Evolutionary conservation across 352 stramenopile genomes (phyloP), one percentile per base, ranked within the genome.

Genomic region (Phytophthora fragariaefolia): DNA sequence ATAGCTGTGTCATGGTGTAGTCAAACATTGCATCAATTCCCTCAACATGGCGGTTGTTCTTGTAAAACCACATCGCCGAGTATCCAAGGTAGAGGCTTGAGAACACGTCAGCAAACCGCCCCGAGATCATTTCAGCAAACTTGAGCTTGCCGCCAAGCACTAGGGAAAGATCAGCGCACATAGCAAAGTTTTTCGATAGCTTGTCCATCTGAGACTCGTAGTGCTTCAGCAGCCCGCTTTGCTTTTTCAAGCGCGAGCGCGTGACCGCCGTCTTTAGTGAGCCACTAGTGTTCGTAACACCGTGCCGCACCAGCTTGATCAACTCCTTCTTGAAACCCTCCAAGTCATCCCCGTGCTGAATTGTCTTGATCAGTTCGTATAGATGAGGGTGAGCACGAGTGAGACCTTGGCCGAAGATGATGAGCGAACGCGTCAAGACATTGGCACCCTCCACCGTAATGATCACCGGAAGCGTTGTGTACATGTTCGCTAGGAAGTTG

Each of bases 401-500:
- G 45, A 99, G 88, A 65, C 97, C 97, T 80, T 99, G 97, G 40
- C 97, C 97, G 77, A 99, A 99, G 74, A 99, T 99, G 74, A 99
- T 98, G 56, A 98, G 93, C 23, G 93, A 98, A 8, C 97, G 88
- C 57, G 97, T 99, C 65, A 99, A 86, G 62, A 98, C 99, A 81
- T 99, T 99, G 34, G 97, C 97, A 49, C 97, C 97, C 69, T 99
- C 97, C 32, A 99, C 96, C 18, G 97, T 99, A 72, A 99, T 99
- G 24, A 95, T 95, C 58, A 99, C 98, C 15, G 97, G 97, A 20
- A 99, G 71, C 61, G 90, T 96, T 77, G 98, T 98, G 88, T 99
- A 99, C 20, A 96, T 84, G 76, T 97, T 97, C 38, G 87, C 96
- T 10, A 99, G 66, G 66, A 98, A 98, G 77, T 99, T 99, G 68